Evolutionary conservation across 2,329 filamentous ascomycete species (phyloP), one percentile per base, ranked within the genome.

Genomic region (Rutstroemia sp.): DNA sequence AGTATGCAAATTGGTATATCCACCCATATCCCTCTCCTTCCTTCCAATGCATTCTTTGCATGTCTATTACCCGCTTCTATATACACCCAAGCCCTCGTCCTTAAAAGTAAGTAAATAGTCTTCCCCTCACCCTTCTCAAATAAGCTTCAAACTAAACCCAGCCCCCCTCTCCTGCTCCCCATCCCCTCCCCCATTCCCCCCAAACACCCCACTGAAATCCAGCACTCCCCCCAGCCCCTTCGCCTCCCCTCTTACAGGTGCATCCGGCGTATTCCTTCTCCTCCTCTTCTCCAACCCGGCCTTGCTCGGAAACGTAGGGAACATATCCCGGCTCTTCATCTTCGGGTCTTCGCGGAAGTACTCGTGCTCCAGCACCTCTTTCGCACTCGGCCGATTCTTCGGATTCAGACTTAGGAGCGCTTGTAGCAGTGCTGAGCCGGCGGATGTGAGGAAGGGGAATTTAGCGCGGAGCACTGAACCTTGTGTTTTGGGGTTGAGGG

Each of bases 301-400:
- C 72, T 95, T 96, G 65, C 88, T 94, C 0, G 94, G 94, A 70
- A 97, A 99, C 0, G 94, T 97, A 2, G 94, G 94, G 69, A 99
- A 97, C 85, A 99, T 87, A 65, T 87, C 87, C 69, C 89, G 87
- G 7, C 87, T 84, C 73, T 97, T 97, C 1, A 92, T 89, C 59
- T 88, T 88, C 0, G 94, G 94, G 64, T 95, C 87, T 73, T 97
- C 92, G 17, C 72, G 77, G 71, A 99, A 99, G 71, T 95, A 99
- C 38, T 83, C 77, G 70, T 96, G 89, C 48, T 78, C 75, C 38
- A 97, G 78, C 69, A 95, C 84, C 58, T 91, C 81, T 50, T 76
- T 76, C 1, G 92, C 90, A 2, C 80, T 78, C 0, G 89, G 90
- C 17, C 94, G 78, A 5, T 73, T 71, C 0, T 76, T 77, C 0